Base-by-base conservation (phyloP, 257 asterid species). In the Przewalskia tangutica region DNA sequence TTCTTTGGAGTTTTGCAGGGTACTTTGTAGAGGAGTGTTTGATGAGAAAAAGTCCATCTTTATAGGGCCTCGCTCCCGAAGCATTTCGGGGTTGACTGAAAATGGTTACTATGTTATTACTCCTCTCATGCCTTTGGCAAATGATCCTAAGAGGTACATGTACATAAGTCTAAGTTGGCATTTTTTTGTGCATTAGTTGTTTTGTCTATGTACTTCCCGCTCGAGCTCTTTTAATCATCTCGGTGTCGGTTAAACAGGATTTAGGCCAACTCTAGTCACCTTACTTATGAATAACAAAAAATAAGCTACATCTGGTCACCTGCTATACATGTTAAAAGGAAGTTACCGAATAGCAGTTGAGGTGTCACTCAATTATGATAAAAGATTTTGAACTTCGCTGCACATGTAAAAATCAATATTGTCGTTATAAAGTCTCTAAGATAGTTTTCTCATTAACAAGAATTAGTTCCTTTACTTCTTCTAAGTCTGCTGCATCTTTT, bases 61-160 rank as follows among this genome's bases (percentile, higher is more conserved):
- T 82, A 83, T 96, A 4, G 98, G 99, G 40, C 98, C 99, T 0
- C 98, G 99, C 73, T 96, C 99, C 23, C 91, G 98, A 88, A 94
- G 97, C 90, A 96, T 96, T 84, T 96, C 98, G 42, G 98, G 98
- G 40, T 98, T 96, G 87, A 93, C 98, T 59, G 98, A 94, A 85
- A 96, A 94, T 81, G 99, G 99, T 83, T 96, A 94, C 89, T 94
- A 89, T 73, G 64, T 94, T 50, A 91, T 96, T 84, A 91, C 94
- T 60, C 99, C 98, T 40, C 97, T 94, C 83, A 53, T 89, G 59
- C 97, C 98, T 0, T 77, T 91, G 82, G 91, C 86, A 67, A 89
- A 84, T 73, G 89, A 88, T 78, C 89, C 93, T 55, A 91, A 89
- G 83, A 96, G 97, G 99, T 91, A 83, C 68, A 77, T 40, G 53